These are phyloP conservation scores for Mucor ambiguus DNA, from an alignment of 371 early-diverging fungal species.

Conservation along the genomic window DNA sequence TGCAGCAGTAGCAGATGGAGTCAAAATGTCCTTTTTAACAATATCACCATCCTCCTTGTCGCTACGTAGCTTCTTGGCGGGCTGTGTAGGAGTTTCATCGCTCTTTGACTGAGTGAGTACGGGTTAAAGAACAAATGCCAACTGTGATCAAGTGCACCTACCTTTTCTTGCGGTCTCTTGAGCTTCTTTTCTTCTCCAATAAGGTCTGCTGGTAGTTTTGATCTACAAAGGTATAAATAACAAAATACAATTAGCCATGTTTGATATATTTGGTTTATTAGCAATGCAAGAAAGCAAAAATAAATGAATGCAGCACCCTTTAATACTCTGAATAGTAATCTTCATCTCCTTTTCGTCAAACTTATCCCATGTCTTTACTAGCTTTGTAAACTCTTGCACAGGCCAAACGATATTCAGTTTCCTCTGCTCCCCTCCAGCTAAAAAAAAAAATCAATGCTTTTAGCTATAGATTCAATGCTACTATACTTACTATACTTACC, in stretches of 20 bases:
- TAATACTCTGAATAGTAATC: slow-evolving; percentile 70
- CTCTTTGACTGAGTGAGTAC: neutral
- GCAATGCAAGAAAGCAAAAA: neutral
- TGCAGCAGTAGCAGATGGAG: neutral
- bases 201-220: slow-evolving; percentile 49
- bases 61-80: slow-evolving; percentile 1
- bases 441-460: neutral
- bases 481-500: slow-evolving; percentile 29
- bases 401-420: slow-evolving; percentile 79
- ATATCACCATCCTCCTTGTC: neutral
- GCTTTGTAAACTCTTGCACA: slow-evolving; percentile 75
- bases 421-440: slow-evolving; percentile 53
- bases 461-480: no score
- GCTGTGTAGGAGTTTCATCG: neutral
- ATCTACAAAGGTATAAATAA: slow-evolving; percentile 23
- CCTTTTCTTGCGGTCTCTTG: slow-evolving; percentile 41
- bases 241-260: slow-evolving; percentile 7
- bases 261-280: neutral
- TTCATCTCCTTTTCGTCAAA: slow-evolving; percentile 73
- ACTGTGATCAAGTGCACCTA: slow-evolving; percentile 15
- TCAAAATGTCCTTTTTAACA: neutral
- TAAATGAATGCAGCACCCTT: slow-evolving; percentile 56
- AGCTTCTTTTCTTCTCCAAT: slow-evolving; percentile 44
- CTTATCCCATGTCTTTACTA: slow-evolving; percentile 82
- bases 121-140: neutral